Evolutionary conservation across 2,329 filamentous ascomycete species (phyloP), one percentile per base, ranked within the genome.

Genomic region (Diaporthe sp.): DNA sequence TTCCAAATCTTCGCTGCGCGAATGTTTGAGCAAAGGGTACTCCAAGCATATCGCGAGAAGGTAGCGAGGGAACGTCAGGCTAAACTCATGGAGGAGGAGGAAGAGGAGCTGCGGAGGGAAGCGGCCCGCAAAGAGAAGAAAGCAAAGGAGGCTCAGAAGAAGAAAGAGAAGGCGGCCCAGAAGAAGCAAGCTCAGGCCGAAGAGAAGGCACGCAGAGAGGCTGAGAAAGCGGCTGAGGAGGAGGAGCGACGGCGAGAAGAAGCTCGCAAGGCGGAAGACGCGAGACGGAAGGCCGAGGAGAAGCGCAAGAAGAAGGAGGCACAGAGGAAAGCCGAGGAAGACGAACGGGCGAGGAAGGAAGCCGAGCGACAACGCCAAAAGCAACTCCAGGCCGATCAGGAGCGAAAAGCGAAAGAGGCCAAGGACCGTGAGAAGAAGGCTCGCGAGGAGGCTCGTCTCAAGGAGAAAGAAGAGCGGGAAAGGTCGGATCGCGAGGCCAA

Each of bases 1-100:
- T 99, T 99, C 83, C 97, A 99, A 84, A 98, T 99, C 84, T 99
- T 99, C 85, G 97, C 97, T 77, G 97, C 97, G 75, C 93, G 97
- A 78, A 99, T 99, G 97, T 99, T 99, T 84, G 97, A 99, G 86
- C 97, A 99, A 84, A 91, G 97, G 78, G 97, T 99, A 31, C 89
- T 99, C 76, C 96, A 94, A 57, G 97, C 97, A n/a, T 99, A 99
- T 85, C 94, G 95, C 84, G 96, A 98, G 86, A 98, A 98, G 84
- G 96, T 99, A 4, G 95, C 97, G 25, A 92, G 93, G 80, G 96
- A 99, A 85, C 94, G 97, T 39, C 96, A 98, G 82, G 90, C 94
- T 81, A 95, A 95, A 83, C 92, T 99, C 31, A 89, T 99, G 37
- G 94, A 98, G 82, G 97, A 99, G 84, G 88, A 98, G 3, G 93